Conservation (phyloP, 768 basidiomycete species). For the Pleurotus citrinopileatus region DNA sequence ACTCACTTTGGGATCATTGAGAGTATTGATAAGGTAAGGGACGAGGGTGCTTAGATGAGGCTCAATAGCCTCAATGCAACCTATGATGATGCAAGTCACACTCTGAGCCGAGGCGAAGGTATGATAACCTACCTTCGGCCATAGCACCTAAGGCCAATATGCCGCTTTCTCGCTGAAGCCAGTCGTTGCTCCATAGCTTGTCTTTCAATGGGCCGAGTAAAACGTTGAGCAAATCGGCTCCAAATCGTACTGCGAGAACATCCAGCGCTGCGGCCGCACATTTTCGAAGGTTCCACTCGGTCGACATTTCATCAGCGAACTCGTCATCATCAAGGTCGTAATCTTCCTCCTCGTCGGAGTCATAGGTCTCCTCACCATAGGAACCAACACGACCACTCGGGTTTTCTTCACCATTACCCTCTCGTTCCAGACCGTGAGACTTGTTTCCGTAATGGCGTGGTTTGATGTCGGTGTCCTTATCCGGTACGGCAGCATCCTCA, state of each 20-base stretch:
- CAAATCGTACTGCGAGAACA: slow-evolving; percentile 92
- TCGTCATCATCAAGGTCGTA: slow-evolving; percentile 86
- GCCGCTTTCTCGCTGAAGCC: slow-evolving; percentile 93
- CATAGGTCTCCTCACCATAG: slow-evolving; percentile 79
- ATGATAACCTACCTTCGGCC: slow-evolving; percentile 77
- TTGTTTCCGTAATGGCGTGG: slow-evolving; percentile 90
- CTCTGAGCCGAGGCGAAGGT: neutral
- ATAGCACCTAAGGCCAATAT: slow-evolving; percentile 96
- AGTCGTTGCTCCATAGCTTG: slow-evolving; percentile 89
- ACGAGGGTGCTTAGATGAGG: slow-evolving; percentile 92
- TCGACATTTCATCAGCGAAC: slow-evolving; percentile 94
- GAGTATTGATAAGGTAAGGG: slow-evolving; percentile 86
- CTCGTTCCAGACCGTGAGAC: slow-evolving; percentile 81
- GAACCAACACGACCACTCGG: slow-evolving; percentile 48
- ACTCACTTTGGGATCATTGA: slow-evolving; percentile 88
- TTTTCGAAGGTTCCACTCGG: slow-evolving; percentile 98
- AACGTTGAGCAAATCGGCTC: slow-evolving; percentile 84
- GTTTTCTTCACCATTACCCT: slow-evolving; percentile 40
- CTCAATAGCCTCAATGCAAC: slow-evolving; percentile 94
- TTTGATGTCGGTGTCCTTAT: slow-evolving; percentile 95
- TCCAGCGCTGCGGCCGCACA: slow-evolving; percentile 97
- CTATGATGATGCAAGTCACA: slow-evolving; percentile 35
- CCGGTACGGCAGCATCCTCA: slow-evolving; percentile 87
- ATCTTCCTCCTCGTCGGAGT: slow-evolving; percentile 87
- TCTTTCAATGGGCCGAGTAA: slow-evolving; percentile 88